Conservation (phyloP, 345 rosid species). For the Pelargonium nanum region DNA sequence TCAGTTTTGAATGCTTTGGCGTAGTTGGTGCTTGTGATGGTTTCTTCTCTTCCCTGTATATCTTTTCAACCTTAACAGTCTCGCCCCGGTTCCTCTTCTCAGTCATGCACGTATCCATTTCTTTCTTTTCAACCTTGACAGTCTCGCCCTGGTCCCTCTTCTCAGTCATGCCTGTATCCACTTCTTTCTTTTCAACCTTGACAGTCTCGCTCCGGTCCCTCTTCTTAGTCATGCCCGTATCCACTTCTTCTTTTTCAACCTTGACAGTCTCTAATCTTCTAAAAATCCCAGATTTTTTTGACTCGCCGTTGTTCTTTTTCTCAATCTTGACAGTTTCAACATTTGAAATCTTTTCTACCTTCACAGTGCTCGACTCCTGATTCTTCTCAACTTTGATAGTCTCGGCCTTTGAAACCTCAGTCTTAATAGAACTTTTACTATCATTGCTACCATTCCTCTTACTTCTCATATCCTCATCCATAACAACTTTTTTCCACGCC, state of each 20-base stretch:
- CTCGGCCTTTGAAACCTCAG: background rate
- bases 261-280: conserved; percentile 13
- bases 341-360: conserved; percentile 1
- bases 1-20: conserved; percentile 57
- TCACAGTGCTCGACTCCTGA: background rate
- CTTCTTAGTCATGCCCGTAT: too few species aligned
- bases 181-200: too few species aligned
- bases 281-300: conserved; percentile 2
- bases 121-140: background rate
- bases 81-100: background rate
- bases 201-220: background rate
- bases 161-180: background rate
- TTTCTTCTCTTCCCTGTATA: conserved; percentile 32
- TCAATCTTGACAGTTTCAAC: background rate
- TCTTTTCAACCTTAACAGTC: conserved; percentile 23
- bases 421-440: background rate
- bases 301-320: conserved; percentile 2
- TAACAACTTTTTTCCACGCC: conserved; percentile 32
- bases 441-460: conserved; percentile 17
- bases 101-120: background rate
- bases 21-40: conserved; percentile 30
- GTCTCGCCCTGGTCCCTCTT: background rate
- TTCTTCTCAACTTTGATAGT: conserved; percentile 1
- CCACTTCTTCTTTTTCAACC: conserved; percentile 26
- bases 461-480: conserved; percentile 25